Conservation (phyloP, 2,329 filamentous ascomycete genomes). For the Neonectria ditissima region DNA sequence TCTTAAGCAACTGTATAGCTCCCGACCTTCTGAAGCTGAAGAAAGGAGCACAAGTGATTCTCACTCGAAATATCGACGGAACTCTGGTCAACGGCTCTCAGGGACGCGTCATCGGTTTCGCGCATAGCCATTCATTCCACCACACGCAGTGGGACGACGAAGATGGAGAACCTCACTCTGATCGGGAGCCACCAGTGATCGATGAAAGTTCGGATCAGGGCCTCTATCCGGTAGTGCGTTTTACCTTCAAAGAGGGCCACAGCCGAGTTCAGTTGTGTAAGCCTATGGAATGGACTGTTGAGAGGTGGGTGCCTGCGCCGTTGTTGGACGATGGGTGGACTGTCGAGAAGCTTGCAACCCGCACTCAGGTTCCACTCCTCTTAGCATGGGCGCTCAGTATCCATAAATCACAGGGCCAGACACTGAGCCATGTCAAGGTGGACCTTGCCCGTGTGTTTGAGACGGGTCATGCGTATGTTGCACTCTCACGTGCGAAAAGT, state of each 20-base stretch:
- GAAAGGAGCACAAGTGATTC: background rate
- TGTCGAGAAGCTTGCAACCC: slow-evolving; percentile 1
- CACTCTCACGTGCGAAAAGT: background rate
- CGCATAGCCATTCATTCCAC: background rate
- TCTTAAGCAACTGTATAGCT: background rate
- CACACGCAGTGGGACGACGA: background rate
- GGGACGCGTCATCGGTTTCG: background rate
- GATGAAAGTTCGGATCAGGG: background rate
- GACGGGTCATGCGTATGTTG: background rate
- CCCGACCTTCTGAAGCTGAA: background rate
- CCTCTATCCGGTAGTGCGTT: slow-evolving; percentile 1
- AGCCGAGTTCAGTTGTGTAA: background rate
- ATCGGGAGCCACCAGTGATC: background rate
- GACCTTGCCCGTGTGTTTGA: background rate
- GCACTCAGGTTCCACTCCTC: slow-evolving; percentile 1
- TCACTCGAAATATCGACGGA: background rate
- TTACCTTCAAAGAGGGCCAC: background rate
- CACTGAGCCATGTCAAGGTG: background rate
- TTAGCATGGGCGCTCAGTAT: slow-evolving; percentile 2
- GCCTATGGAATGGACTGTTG: slow-evolving; percentile 2
- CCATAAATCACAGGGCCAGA: slow-evolving; percentile 5
- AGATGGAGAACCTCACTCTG: background rate
- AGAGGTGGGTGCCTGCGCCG: background rate
- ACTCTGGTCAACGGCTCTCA: background rate
- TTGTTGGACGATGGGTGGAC: background rate